phyloP scores from a whole-genome alignment of 768 basidiomycete species.

The Boletus reticulatus region DNA sequence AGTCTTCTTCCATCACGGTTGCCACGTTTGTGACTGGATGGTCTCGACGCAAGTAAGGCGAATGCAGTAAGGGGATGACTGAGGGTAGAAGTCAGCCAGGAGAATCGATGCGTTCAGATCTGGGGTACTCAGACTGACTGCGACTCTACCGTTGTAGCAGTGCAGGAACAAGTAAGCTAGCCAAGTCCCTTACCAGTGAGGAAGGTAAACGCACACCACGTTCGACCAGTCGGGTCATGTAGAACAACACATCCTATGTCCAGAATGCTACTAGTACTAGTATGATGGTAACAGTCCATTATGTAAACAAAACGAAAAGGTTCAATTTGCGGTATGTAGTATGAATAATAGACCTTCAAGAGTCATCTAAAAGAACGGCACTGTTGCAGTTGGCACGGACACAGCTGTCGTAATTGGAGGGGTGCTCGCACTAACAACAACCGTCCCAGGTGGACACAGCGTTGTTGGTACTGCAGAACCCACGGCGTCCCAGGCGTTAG shows the following conservation, averaged over 20 bases:
- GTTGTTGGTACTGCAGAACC: conserved; percentile 46
- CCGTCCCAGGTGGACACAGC: conserved; percentile 33
- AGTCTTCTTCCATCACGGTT: background rate
- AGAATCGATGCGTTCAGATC: background rate
- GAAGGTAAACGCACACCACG: conserved; percentile 9
- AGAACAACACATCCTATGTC: too few relatives aligned
- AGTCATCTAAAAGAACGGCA: background rate
- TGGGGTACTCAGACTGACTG: too few relatives aligned
- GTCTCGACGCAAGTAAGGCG: background rate
- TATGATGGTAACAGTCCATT: background rate
- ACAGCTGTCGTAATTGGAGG: background rate
- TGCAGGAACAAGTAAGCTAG: background rate
- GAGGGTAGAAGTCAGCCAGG: background rate
- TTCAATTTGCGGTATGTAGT: too few relatives aligned
- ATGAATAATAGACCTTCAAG: background rate
- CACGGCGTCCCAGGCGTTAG: conserved; percentile 60
- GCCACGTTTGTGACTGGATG: background rate
- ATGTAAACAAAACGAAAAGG: background rate
- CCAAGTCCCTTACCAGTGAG: background rate
- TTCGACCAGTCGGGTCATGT: too few relatives aligned
- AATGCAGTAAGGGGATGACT: background rate
- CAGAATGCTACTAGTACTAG: too few relatives aligned
- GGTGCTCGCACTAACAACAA: background rate
- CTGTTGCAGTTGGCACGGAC: background rate
- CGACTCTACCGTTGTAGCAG: too few relatives aligned